These are phyloP conservation scores for Articulospora tetracladia DNA, from an alignment of 495 filamentous ascomycete species.

Conservation along the genomic window DNA sequence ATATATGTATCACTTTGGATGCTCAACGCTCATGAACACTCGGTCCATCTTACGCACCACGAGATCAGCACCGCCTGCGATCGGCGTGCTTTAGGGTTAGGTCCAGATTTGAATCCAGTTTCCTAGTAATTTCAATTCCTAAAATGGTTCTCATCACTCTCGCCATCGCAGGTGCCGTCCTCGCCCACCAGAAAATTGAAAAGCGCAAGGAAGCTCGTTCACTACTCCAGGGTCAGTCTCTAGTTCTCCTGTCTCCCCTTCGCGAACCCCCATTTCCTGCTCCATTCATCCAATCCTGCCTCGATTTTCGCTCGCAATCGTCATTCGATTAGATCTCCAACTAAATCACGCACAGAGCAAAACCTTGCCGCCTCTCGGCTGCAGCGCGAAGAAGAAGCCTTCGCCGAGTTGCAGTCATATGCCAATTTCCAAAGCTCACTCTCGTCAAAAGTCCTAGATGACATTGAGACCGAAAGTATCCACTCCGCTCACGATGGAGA, in stretches of 20 bases:
- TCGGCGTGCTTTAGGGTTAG: too few relatives aligned
- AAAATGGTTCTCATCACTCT: not conserved
- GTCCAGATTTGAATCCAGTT: too few relatives aligned
- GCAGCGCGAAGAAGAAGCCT: conserved; percentile 12
- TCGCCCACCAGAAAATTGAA: not conserved
- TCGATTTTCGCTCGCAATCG: too few relatives aligned
- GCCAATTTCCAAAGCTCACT: conserved; percentile 18
- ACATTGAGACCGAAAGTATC: not conserved
- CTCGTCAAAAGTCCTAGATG: conserved; percentile 14
- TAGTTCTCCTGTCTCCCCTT: too few relatives aligned
- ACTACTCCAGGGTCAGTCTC: not conserved
- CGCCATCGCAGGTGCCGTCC: not conserved
- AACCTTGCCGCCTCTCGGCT: not conserved
- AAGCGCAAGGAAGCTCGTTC: not conserved
- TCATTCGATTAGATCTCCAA: too few relatives aligned
- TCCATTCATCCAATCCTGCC: too few relatives aligned
- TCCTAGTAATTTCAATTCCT: too few relatives aligned
- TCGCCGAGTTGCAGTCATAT: conserved; percentile 18
- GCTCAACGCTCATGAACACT: too few relatives aligned
- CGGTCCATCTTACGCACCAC: too few relatives aligned
- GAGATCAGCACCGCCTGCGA: too few relatives aligned
- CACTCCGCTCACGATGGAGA: not conserved
- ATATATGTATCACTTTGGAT: too few relatives aligned
- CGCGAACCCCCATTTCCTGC: too few relatives aligned
- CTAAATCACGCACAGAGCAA: not conserved